These are phyloP conservation scores for Ilyonectria robusta DNA, from an alignment of 2,329 filamentous ascomycete genomes.

Conservation along the genomic window DNA sequence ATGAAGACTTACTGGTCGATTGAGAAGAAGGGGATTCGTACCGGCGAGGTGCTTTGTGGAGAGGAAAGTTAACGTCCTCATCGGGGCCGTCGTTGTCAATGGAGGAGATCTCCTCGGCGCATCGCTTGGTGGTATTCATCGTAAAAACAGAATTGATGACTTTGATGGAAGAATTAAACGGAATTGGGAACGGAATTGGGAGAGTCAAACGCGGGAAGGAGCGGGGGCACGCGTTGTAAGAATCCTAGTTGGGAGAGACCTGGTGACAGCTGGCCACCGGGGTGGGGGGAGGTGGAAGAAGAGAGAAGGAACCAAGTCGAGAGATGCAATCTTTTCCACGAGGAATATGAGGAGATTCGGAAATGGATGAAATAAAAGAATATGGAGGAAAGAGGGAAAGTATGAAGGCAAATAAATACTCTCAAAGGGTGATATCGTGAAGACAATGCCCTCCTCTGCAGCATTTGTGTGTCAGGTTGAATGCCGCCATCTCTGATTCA, in stretches of 20 bases:
- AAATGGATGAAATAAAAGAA: neutral
- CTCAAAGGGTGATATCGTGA: neutral
- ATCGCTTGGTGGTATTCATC: neutral
- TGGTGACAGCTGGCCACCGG: neutral
- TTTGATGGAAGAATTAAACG: neutral
- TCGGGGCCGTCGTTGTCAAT: no score
- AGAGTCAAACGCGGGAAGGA: neutral
- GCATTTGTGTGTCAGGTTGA: neutral
- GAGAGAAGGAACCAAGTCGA: neutral
- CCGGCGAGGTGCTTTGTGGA: neutral
- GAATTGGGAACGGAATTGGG: neutral
- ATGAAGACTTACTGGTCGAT: neutral
- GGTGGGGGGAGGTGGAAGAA: neutral
- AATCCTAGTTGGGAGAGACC: neutral
- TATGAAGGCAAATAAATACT: neutral
- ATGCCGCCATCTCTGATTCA: neutral
- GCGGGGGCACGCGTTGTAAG: neutral
- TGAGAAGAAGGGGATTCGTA: neutral
- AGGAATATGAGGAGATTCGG: neutral
- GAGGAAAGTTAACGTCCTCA: neutral
- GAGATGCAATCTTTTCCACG: neutral
- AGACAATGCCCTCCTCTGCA: neutral
- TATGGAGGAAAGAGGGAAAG: neutral
- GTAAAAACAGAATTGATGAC: neutral
- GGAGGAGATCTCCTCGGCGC: conserved; percentile 1